Evolutionary conservation across 2,329 filamentous ascomycete species (phyloP), one percentile per base, ranked within the genome.

Genomic region (Corinectria fuckeliana): DNA sequence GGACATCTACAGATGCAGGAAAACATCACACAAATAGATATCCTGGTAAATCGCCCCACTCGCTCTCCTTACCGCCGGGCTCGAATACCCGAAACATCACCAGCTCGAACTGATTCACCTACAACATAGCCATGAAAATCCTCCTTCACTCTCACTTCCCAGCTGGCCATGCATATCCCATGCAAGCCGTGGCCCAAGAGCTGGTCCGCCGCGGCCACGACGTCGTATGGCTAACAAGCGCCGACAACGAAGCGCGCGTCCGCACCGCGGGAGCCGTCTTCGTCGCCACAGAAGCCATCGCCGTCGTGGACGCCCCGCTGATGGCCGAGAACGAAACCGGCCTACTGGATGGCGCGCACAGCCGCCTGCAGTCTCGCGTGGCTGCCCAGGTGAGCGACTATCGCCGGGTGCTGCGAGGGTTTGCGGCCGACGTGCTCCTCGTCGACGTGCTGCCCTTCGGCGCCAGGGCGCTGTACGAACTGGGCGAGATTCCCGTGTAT

Each of bases 141-240:
- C 70, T 79, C 10, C 66, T 78, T 7, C 71, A 77, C 51, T 78
- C 76, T 8, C 75, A 76, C 53, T 77, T 77, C 39, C 76, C 76
- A 9, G 75, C 74, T 0, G 76, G 76, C 36, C 76, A 78, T 66
- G 71, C 74, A 21, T 73, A 76, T 30, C 77, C 77, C 13, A 77
- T 77, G 73, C 75, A 77, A 53, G 75, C 77, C 5, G 69, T 78
- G 4, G 75, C 76, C 47, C 69, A 72, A 54, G 73, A 75, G 45
- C 74, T 78, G 20, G 67, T 77, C 28, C 68, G 67, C 21, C 73
- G 72, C 28, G 76, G 76, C 56, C 77, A 79, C 61, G 63, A 75
- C 6, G 76, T 78, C 44, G 58, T 74, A 10, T 79, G 77, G 77
- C 69, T 77, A 30, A 75, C 76, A 1, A 72, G 69, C 39, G 65